Conservation (phyloP, 192 early-diverging fungal species). For the Oehlia diaphana region DNA sequence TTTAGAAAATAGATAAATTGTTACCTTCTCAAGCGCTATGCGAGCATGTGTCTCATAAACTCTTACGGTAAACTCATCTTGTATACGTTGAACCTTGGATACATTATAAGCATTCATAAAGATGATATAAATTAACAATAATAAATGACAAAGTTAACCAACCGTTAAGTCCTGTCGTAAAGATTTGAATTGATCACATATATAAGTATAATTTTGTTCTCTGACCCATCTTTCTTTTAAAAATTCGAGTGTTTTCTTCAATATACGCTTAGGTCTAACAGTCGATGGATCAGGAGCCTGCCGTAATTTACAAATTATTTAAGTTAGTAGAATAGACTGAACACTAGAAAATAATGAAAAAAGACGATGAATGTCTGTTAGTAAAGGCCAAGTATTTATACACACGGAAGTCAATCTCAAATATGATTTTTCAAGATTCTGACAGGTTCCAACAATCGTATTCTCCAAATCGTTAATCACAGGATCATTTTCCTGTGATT, state of each 20-base stretch:
- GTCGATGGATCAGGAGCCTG: slow-evolving; percentile 88
- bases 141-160: slow-evolving; percentile 18
- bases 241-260: slow-evolving; percentile 75
- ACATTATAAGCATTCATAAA: background rate
- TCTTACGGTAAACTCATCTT: slow-evolving; percentile 89
- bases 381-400: background rate
- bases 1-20: background rate
- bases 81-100: slow-evolving; percentile 81
- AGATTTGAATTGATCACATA: slow-evolving; percentile 97
- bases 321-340: slow-evolving; percentile 2
- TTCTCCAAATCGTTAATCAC: slow-evolving; percentile 74
- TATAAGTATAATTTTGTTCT: slow-evolving; percentile 90
- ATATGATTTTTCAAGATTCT: slow-evolving; percentile 88
- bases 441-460: slow-evolving; percentile 88
- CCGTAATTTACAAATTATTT: slow-evolving; percentile 2
- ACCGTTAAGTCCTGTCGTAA: slow-evolving; percentile 96
- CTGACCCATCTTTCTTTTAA: slow-evolving; percentile 78
- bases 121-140: slow-evolving; percentile 3
- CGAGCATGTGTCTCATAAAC: slow-evolving; percentile 96
- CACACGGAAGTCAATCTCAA: slow-evolving; percentile 86
- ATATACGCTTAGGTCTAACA: slow-evolving; percentile 84
- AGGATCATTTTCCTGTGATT: slow-evolving; percentile 49
- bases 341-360: background rate
- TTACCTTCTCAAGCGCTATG: slow-evolving; percentile 91
- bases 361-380: background rate